Percentiles rank a stretch among this genome's conserved stretches.
Evolutionary conservation across 495 filamentous ascomycete species (phyloP).

Genomic region (Hyaloscypha hepaticicola): DNA sequence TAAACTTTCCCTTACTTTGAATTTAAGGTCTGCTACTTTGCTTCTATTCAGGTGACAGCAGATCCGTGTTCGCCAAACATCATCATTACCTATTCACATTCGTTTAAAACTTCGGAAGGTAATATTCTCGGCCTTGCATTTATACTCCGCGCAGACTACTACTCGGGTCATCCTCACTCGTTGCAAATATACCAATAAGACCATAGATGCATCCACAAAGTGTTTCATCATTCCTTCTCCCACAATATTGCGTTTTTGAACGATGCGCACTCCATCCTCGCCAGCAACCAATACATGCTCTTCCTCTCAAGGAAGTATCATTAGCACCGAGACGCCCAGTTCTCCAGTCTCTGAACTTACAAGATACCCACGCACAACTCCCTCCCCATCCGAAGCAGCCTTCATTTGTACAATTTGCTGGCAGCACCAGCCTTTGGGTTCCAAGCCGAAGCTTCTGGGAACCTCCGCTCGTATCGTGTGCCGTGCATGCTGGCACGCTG

Average conservation of each 20-base stretch:
- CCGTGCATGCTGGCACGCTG: slow-evolving; percentile 37
- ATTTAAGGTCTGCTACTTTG: not conserved
- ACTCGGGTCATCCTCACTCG: not conserved
- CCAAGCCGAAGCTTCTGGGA: slow-evolving; percentile 32
- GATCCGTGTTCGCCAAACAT: not conserved
- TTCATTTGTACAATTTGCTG: slow-evolving; percentile 53
- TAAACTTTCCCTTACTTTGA: not conserved
- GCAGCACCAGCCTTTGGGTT: slow-evolving; percentile 28
- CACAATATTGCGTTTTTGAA: not conserved
- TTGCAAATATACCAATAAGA: not conserved
- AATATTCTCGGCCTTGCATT: not conserved
- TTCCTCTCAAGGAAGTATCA: not conserved
- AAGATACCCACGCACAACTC: not conserved
- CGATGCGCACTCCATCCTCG: not conserved
- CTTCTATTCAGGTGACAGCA: not conserved
- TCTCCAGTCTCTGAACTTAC: not conserved
- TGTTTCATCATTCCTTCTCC: not conserved
- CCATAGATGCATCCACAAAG: not conserved
- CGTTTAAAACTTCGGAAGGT: not conserved
- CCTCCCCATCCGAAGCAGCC: slow-evolving; percentile 15
- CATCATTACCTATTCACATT: not conserved
- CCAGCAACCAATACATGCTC: not conserved
- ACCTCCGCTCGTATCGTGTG: slow-evolving; percentile 41
- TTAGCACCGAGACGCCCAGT: slow-evolving; percentile 2
- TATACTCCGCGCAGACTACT: not conserved